Evolutionary conservation across 2,329 filamentous ascomycete genomes (phyloP).

Genomic region (Falciphora oryzae): DNA sequence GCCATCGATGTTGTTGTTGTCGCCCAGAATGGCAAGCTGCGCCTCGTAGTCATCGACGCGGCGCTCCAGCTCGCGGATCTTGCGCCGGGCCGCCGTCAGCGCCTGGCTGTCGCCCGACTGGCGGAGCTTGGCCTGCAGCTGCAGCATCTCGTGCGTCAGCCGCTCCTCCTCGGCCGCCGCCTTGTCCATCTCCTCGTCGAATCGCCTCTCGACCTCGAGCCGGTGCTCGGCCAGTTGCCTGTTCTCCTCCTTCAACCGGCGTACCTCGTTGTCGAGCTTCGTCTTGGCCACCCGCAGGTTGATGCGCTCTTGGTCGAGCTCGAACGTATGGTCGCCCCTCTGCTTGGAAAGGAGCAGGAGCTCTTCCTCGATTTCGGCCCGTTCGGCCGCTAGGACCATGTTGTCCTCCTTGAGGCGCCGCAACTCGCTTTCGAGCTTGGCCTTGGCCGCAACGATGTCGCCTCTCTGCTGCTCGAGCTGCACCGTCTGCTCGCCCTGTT

Average conservation of each 20-base stretch:
- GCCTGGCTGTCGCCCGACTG: slow-evolving; percentile 47
- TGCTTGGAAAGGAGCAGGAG: slow-evolving; percentile 49
- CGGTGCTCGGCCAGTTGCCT: slow-evolving; percentile 50
- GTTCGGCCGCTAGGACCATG: slow-evolving; percentile 50
- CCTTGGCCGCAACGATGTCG: slow-evolving; percentile 60
- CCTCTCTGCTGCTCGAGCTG: slow-evolving; percentile 63
- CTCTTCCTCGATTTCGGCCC: slow-evolving; percentile 60
- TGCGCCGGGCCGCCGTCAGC: slow-evolving; percentile 53
- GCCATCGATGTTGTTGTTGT: slow-evolving; percentile 31
- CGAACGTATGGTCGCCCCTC: slow-evolving; percentile 52
- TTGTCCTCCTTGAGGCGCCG: slow-evolving; percentile 61
- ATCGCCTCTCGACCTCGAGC: slow-evolving; percentile 53
- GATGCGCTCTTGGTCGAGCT: slow-evolving; percentile 61
- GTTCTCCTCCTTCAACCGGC: slow-evolving; percentile 60
- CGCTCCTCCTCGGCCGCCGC: slow-evolving; percentile 62
- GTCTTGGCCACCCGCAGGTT: slow-evolving; percentile 63
- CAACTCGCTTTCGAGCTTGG: slow-evolving; percentile 62
- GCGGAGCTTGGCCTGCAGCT: slow-evolving; percentile 42
- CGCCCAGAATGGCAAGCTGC: slow-evolving; percentile 26
- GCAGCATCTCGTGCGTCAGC: slow-evolving; percentile 47
- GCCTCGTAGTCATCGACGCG: slow-evolving; percentile 50
- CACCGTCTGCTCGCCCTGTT: slow-evolving; percentile 53
- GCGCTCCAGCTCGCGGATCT: slow-evolving; percentile 59
- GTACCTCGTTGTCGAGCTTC: slow-evolving; percentile 62
- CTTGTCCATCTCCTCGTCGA: slow-evolving; percentile 61